Percentiles rank a stretch among this genome's conserved stretches.
These are phyloP conservation scores for Botrytis fragariae DNA, from an alignment of 2,329 filamentous ascomycete genomes.

Conservation along the genomic window DNA sequence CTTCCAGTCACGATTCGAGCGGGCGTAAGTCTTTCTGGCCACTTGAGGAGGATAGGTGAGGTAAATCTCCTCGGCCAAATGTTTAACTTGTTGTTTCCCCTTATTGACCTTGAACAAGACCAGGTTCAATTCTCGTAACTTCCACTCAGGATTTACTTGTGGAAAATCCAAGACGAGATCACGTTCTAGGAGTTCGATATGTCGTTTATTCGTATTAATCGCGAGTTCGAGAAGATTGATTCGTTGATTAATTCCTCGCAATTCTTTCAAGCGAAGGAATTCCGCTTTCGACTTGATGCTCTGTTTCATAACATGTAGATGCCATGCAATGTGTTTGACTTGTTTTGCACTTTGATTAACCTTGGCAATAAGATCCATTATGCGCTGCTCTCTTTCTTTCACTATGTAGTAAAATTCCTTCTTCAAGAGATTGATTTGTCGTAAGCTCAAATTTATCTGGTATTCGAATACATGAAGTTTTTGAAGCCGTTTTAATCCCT, in stretches of 20 bases:
- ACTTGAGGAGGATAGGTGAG: not conserved
- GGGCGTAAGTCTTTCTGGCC: not conserved
- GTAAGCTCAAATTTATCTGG: not conserved
- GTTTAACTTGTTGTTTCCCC: slow-evolving; percentile 4
- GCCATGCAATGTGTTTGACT: not conserved
- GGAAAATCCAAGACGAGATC: not conserved
- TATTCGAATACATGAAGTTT: slow-evolving; percentile 4
- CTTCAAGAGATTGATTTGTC: not conserved
- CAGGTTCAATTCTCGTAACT: not conserved
- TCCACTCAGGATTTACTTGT: not conserved
- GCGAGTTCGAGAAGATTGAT: not conserved
- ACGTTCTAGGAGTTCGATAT: not conserved
- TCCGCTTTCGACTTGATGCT: not conserved
- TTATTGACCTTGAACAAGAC: not conserved
- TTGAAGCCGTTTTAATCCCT: not conserved
- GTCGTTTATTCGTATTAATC: not conserved
- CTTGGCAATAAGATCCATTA: not conserved
- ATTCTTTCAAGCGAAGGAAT: not conserved
- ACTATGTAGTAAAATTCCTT: not conserved
- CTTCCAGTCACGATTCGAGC: not conserved
- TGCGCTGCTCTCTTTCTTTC: not conserved
- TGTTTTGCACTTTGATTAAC: not conserved
- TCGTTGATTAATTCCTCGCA: not conserved
- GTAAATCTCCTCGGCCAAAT: not conserved
- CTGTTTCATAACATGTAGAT: not conserved